Conservation (phyloP, 2,329 filamentous ascomycete species). For the Apiospora rasikravindrae region DNA sequence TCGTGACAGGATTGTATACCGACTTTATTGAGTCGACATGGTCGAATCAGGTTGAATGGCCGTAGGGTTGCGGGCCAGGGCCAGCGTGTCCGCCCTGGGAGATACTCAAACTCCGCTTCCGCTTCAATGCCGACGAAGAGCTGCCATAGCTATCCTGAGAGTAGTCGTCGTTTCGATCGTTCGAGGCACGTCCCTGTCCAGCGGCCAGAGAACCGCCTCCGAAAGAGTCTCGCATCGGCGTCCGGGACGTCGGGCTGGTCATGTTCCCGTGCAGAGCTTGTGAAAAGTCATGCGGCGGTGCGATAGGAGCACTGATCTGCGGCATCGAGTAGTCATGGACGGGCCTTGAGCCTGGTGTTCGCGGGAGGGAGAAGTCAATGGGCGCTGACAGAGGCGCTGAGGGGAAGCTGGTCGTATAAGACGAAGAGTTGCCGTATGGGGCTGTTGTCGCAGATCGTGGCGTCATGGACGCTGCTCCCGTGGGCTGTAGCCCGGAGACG, state of each 20-base stretch:
- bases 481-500: constrained; percentile 37
- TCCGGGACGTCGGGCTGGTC: constrained; percentile 43
- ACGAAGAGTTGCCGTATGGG: constrained; percentile 47
- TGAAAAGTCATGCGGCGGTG: constrained; percentile 57
- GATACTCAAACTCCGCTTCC: constrained; percentile 38
- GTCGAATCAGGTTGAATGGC: constrained; percentile 6
- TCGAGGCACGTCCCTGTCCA: constrained; percentile 31
- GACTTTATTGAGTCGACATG: neutral
- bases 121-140: constrained; percentile 30
- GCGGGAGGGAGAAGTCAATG: constrained; percentile 56
- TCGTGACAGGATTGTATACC: neutral
- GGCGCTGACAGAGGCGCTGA: constrained; percentile 60
- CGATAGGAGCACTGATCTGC: constrained; percentile 61
- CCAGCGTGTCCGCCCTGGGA: constrained; percentile 11
- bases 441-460: constrained; percentile 46
- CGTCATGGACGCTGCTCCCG: constrained; percentile 37
- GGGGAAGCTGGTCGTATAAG: constrained; percentile 56
- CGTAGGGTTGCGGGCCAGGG: neutral
- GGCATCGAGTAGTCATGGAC: constrained; percentile 56
- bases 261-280: constrained; percentile 53
- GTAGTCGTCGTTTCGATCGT: constrained; percentile 37
- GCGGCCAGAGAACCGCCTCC: constrained; percentile 39
- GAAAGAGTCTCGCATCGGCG: constrained; percentile 53
- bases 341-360: constrained; percentile 46
- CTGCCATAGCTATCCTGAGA: constrained; percentile 34